Percentiles rank a stretch among this genome's conserved stretches.
Conservation (phyloP, 805 yeast genomes). For the Cyberlindnera lachancei region DNA sequence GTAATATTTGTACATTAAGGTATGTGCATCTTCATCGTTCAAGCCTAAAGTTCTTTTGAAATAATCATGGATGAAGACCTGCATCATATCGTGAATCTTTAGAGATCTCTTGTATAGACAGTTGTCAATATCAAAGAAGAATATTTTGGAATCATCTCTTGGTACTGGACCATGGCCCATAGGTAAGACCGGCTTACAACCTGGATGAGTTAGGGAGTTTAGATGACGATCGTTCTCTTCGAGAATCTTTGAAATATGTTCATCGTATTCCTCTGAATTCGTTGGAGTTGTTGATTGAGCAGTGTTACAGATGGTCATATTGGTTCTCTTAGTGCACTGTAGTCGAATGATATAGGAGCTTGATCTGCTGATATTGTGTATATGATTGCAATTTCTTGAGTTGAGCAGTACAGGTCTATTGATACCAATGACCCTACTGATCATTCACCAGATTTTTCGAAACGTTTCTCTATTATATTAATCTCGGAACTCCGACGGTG, state of each 20-base stretch:
- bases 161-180: conserved; percentile 21
- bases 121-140: conserved; percentile 92
- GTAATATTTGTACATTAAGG: conserved; percentile 69
- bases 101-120: conserved; percentile 75
- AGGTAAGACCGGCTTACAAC: conserved; percentile 25
- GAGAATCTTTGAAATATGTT: conserved; percentile 13
- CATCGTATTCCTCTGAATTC: conserved; percentile 7
- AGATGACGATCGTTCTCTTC: conserved; percentile 25
- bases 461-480: too few species aligned
- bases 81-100: conserved; percentile 82
- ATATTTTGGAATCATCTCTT: conserved; percentile 30
- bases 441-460: too few species aligned
- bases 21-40: conserved; percentile 64
- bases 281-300: too few species aligned
- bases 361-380: too few species aligned
- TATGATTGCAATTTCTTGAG: too few species aligned
- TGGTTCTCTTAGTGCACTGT: too few species aligned
- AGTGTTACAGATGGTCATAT: too few species aligned
- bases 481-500: too few species aligned
- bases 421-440: too few species aligned
- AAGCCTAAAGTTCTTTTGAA: conserved; percentile 59
- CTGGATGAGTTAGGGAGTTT: conserved; percentile 27
- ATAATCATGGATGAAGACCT: conserved; percentile 71
- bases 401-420: too few species aligned
- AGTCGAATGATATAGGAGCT: too few species aligned